Conservation (phyloP, 306 rosid genomes). For the Echinosophora koreensis region DNA sequence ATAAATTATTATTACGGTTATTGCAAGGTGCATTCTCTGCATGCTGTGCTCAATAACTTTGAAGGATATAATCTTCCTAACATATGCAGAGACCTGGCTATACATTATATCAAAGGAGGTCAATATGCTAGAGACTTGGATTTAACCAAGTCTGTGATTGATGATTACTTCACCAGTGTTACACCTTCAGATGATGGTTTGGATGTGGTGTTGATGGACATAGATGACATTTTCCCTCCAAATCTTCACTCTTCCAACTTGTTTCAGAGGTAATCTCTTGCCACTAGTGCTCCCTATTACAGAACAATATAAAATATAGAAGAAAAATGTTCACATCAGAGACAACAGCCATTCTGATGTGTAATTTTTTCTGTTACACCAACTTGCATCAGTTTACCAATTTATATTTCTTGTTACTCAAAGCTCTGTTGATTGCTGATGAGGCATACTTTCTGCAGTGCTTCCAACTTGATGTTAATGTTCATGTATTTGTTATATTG, state of each 20-base stretch:
- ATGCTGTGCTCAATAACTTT: conserved; percentile 71
- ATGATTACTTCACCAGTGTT: conserved; percentile 58
- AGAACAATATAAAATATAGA: neutral
- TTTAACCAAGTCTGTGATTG: conserved; percentile 56
- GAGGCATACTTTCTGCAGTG: neutral
- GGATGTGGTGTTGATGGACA: conserved; percentile 74
- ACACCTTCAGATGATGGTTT: conserved; percentile 51
- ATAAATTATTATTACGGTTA: conserved; percentile 52
- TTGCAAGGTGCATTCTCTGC: conserved; percentile 66
- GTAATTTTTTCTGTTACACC: conserved; percentile 12
- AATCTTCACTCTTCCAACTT: conserved; percentile 34
- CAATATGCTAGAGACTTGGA: conserved; percentile 79
- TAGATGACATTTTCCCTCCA: conserved; percentile 67
- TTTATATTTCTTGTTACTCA: neutral
- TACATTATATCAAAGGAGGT: conserved; percentile 66
- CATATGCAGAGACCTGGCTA: conserved; percentile 57
- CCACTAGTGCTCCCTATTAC: neutral
- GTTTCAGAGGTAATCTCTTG: conserved; percentile 54
- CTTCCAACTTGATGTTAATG: neutral
- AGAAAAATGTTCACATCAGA: conserved; percentile 17
- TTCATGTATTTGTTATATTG: conserved; percentile 23
- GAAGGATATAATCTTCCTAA: conserved; percentile 63
- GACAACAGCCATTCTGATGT: neutral
- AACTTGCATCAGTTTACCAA: conserved; percentile 22
- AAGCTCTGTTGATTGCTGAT: neutral